Conservation (phyloP, 2,329 filamentous ascomycete genomes). For the Neopestalotiopsis sp. region DNA sequence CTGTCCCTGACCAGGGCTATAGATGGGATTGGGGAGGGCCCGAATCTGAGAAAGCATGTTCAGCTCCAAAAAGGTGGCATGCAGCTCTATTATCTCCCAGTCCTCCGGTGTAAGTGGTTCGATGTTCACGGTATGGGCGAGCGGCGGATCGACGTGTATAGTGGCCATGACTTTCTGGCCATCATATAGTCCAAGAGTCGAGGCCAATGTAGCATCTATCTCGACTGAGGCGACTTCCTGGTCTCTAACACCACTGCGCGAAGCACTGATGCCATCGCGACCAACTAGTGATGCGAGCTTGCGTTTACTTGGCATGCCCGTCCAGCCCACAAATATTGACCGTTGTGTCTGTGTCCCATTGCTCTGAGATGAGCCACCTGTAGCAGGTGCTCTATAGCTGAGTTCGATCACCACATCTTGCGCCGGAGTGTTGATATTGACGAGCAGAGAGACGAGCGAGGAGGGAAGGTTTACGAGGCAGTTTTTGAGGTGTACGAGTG, state of each 20-base stretch:
- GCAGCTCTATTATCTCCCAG: constrained; percentile 98
- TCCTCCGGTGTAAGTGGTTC: constrained; percentile 94
- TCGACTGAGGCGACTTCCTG: constrained; percentile 82
- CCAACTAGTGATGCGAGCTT: constrained; percentile 74
- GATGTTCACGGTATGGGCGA: constrained; percentile 94
- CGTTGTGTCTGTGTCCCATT: constrained; percentile 56
- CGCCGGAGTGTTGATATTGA: constrained; percentile 87
- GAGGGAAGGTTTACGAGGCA: constrained; percentile 93
- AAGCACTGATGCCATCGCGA: constrained; percentile 72
- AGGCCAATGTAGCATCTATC: constrained; percentile 84
- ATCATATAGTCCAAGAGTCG: constrained; percentile 76
- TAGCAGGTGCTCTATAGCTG: constrained; percentile 67
- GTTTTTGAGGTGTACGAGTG: constrained; percentile 86
- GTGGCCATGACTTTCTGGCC: constrained; percentile 76
- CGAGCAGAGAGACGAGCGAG: constrained; percentile 80
- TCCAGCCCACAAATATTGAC: constrained; percentile 93
- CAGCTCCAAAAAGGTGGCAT: constrained; percentile 92
- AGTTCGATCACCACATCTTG: constrained; percentile 98
- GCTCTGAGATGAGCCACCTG: constrained; percentile 45
- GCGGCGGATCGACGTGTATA: constrained; percentile 87
- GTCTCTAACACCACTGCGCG: constrained; percentile 66
- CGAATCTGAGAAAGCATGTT: constrained; percentile 93
- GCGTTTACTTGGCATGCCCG: constrained; percentile 94
- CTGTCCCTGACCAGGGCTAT: constrained; percentile 55
- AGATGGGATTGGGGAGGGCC: constrained; percentile 85